phyloP scores from a whole-genome alignment of 2,329 filamentous ascomycete species.

The Aspergillus flavus region DNA sequence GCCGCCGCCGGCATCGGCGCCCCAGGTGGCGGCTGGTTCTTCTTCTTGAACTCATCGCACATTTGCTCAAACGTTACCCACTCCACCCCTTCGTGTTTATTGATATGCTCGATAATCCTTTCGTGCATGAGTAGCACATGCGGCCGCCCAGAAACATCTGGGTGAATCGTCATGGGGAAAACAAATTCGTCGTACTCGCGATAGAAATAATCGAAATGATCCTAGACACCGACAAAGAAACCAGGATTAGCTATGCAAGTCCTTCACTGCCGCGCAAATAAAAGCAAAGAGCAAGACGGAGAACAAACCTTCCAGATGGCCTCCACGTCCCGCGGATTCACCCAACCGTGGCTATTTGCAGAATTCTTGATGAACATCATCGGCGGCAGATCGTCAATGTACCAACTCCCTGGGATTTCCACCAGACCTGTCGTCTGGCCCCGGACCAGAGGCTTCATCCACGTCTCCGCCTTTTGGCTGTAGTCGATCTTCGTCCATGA shows the following conservation, averaged over 20 bases:
- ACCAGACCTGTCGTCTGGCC: constrained; percentile 45
- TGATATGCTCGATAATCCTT: constrained; percentile 71
- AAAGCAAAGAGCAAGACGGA: background rate
- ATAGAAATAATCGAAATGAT: constrained; percentile 70
- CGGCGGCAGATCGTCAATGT: constrained; percentile 47
- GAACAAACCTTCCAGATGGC: constrained; percentile 54
- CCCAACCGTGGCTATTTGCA: constrained; percentile 26
- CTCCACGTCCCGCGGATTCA: constrained; percentile 55
- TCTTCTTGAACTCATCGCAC: constrained; percentile 69
- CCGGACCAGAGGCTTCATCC: constrained; percentile 54
- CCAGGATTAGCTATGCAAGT: background rate
- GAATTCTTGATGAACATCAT: constrained; percentile 52
- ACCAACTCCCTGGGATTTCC: constrained; percentile 50
- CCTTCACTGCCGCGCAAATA: background rate
- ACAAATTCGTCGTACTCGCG: constrained; percentile 76
- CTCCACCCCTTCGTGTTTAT: constrained; percentile 56
- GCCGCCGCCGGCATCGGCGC: constrained; percentile 27
- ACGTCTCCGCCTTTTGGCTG: constrained; percentile 43
- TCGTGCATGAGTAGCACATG: constrained; percentile 76
- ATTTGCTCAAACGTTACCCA: constrained; percentile 66
- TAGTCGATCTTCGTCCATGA: constrained; percentile 51
- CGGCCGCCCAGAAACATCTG: constrained; percentile 70
- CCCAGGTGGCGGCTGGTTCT: constrained; percentile 28
- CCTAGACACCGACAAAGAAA: constrained; percentile 40
- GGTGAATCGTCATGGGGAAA: constrained; percentile 77